phyloP scores from a whole-genome alignment of 2,329 filamentous ascomycete genomes.

The Penicillium sp. region DNA sequence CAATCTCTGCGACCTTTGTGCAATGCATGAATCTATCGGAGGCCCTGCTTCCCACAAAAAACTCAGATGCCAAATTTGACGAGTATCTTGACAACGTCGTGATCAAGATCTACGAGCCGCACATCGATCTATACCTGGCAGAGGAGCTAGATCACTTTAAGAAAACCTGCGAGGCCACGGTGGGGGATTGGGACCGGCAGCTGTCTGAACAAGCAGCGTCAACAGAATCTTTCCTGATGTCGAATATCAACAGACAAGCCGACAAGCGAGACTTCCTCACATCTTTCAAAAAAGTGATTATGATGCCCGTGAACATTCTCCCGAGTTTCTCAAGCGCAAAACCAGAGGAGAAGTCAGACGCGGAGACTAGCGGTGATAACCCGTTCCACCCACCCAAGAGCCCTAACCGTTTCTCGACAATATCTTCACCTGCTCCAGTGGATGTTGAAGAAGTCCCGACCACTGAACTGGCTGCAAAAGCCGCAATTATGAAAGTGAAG shows the following conservation, averaged over 20 bases:
- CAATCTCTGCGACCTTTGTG: slow-evolving; percentile 83
- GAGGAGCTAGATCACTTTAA: slow-evolving; percentile 90
- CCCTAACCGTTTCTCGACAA: slow-evolving; percentile 41
- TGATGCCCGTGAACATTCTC: slow-evolving; percentile 95
- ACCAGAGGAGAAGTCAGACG: slow-evolving; percentile 45
- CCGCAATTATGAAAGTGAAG: slow-evolving; percentile 93
- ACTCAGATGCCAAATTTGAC: slow-evolving; percentile 60
- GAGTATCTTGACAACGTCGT: slow-evolving; percentile 69
- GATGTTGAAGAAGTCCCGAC: slow-evolving; percentile 70
- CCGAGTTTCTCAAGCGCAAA: slow-evolving; percentile 69
- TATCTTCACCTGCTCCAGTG: slow-evolving; percentile 36
- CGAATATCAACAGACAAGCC: slow-evolving; percentile 87
- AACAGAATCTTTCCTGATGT: slow-evolving; percentile 93
- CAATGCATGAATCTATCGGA: slow-evolving; percentile 78
- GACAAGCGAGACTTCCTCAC: slow-evolving; percentile 96
- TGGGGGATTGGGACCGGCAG: slow-evolving; percentile 86
- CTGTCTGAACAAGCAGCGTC: slow-evolving; percentile 87
- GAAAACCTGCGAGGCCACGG: slow-evolving; percentile 72
- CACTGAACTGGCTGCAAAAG: slow-evolving; percentile 91
- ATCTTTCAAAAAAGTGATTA: slow-evolving; percentile 97
- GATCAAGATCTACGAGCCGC: slow-evolving; percentile 78
- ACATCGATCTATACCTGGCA: slow-evolving; percentile 88
- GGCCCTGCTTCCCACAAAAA: slow-evolving; percentile 66
- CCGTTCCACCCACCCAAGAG: slow-evolving; percentile 26
- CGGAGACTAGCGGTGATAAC: slow-evolving; percentile 21